phyloP scores from a whole-genome alignment of 2,329 filamentous ascomycete genomes.

The Cadophora gregata region DNA sequence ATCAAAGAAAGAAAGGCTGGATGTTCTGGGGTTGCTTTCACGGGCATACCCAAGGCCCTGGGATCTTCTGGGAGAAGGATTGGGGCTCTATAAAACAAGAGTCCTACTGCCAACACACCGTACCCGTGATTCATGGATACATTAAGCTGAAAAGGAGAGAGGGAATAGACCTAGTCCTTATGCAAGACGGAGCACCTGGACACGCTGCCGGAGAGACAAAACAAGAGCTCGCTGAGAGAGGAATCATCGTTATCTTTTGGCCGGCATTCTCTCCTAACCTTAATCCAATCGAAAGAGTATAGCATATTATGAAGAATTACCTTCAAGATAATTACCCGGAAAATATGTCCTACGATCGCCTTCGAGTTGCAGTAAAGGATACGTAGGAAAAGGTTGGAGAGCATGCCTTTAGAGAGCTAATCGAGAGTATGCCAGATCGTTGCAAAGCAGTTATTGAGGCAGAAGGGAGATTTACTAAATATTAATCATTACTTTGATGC shows the following conservation, averaged over 20 bases:
- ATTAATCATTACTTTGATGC: no score
- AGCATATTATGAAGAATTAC: slow-evolving; percentile 30
- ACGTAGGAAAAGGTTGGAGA: neutral
- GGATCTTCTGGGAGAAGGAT: slow-evolving; percentile 35
- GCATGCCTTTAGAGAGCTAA: no score
- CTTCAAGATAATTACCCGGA: slow-evolving; percentile 26
- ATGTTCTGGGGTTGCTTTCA: slow-evolving; percentile 28
- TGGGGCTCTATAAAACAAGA: slow-evolving; percentile 34
- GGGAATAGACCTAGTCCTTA: slow-evolving; percentile 15
- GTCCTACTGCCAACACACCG: slow-evolving; percentile 11
- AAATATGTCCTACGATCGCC: slow-evolving; percentile 6
- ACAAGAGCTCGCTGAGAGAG: slow-evolving; percentile 15
- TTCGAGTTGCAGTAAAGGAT: slow-evolving; percentile 16
- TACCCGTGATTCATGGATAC: slow-evolving; percentile 16
- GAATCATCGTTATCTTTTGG: slow-evolving; percentile 26
- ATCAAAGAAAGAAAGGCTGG: slow-evolving; percentile 25
- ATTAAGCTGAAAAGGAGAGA: slow-evolving; percentile 13
- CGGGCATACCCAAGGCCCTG: slow-evolving; percentile 22
- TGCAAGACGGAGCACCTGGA: slow-evolving; percentile 15
- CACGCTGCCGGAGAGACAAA: slow-evolving; percentile 20
- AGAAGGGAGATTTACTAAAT: no score
- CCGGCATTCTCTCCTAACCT: slow-evolving; percentile 27
- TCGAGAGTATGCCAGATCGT: no score
- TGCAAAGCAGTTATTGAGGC: no score
- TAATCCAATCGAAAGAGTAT: slow-evolving; percentile 26